phyloP scores from a whole-genome alignment of 2,329 filamentous ascomycete species.

The Penicillium italicum region DNA sequence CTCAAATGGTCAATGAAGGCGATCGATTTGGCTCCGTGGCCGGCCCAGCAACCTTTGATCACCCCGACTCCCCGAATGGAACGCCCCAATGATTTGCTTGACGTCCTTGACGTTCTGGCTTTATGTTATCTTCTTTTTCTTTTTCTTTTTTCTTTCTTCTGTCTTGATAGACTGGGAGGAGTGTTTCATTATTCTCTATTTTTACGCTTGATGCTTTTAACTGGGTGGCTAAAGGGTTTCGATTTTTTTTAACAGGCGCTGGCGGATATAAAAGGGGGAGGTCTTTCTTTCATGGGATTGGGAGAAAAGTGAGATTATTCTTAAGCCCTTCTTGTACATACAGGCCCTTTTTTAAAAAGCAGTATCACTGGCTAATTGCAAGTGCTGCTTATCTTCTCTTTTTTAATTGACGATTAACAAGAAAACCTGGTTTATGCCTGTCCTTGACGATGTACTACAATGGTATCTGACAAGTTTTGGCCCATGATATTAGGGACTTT shows the following conservation, averaged over 20 bases:
- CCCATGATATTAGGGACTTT: too few species aligned
- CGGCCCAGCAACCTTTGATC: slow-evolving; percentile 29
- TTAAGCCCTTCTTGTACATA: slow-evolving; percentile 30
- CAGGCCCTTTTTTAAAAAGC: slow-evolving; percentile 13
- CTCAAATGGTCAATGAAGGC: slow-evolving; percentile 33
- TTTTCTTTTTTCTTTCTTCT: slow-evolving; percentile 23
- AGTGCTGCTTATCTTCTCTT: slow-evolving; percentile 2
- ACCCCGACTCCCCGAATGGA: slow-evolving; percentile 31
- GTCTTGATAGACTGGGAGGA: slow-evolving; percentile 35
- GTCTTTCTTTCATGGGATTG: slow-evolving; percentile 13
- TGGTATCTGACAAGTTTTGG: too few species aligned
- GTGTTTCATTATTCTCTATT: slow-evolving; percentile 14
- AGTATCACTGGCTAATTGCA: slow-evolving; percentile 10
- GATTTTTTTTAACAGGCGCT: slow-evolving; percentile 20
- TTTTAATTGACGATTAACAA: slow-evolving; percentile 7
- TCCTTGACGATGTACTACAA: too few species aligned
- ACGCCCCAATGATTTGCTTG: slow-evolving; percentile 30
- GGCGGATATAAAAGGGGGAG: slow-evolving; percentile 17
- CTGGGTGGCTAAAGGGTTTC: slow-evolving; percentile 24
- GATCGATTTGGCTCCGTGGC: slow-evolving; percentile 32
- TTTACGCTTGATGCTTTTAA: slow-evolving; percentile 15
- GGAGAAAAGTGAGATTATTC: slow-evolving; percentile 21
- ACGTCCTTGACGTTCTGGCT: slow-evolving; percentile 1
- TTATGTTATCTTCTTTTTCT: slow-evolving; percentile 1
- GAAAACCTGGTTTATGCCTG: not conserved